phyloP scores from a whole-genome alignment of 495 filamentous ascomycete species.

The Apodospora peruviana region DNA sequence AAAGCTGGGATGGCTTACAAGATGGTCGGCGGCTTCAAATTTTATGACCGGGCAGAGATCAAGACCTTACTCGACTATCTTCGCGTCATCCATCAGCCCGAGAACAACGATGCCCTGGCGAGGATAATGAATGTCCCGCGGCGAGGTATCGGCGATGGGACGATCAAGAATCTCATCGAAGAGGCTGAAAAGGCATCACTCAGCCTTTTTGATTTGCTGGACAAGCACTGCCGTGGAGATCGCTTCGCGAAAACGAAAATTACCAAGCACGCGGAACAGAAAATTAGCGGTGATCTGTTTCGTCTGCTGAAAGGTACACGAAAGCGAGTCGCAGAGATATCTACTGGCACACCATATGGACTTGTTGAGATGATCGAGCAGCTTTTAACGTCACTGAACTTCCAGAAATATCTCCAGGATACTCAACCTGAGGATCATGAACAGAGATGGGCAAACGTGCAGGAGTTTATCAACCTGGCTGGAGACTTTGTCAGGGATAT shows the following conservation, averaged over 20 bases:
- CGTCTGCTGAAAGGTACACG: constrained; percentile 54
- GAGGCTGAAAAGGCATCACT: constrained; percentile 65
- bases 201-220: constrained; percentile 70
- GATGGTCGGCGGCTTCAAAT: constrained; percentile 87
- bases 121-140: constrained; percentile 82
- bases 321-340: constrained; percentile 52
- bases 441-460: constrained; percentile 82
- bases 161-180: constrained; percentile 65
- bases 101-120: constrained; percentile 81
- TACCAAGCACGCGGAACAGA: constrained; percentile 59
- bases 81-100: constrained; percentile 75
- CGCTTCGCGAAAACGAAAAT: constrained; percentile 62
- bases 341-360: constrained; percentile 33
- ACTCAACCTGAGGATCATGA: constrained; percentile 73
- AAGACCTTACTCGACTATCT: constrained; percentile 88
- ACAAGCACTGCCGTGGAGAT: constrained; percentile 64
- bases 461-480: constrained; percentile 77
- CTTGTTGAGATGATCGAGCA: constrained; percentile 69
- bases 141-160: constrained; percentile 76
- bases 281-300: constrained; percentile 32
- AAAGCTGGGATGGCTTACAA: constrained; percentile 84
- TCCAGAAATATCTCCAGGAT: constrained; percentile 65
- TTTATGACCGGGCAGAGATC: constrained; percentile 90
- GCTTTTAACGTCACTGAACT: constrained; percentile 66
- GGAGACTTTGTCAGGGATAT: constrained; percentile 55